Evolutionary conservation across 2,329 filamentous ascomycete genomes (phyloP), one percentile per base, ranked within the genome.

Genomic region (Sporothrix pseudoabietina): DNA sequence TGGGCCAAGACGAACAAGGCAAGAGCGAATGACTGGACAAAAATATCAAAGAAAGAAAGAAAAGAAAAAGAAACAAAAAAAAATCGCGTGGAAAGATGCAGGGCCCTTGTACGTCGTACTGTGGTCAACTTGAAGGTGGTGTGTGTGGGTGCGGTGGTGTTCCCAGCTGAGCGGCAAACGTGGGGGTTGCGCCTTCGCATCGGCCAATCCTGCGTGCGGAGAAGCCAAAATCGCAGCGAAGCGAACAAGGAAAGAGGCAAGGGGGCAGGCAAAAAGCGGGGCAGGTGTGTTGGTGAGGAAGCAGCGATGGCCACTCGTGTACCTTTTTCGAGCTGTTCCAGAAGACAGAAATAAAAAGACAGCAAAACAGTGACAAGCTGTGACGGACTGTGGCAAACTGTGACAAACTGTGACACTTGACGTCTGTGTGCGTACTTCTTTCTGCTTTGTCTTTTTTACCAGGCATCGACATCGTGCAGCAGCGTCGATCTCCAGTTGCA

Each of bases 141-240:
- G 52, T 71, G 19, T 57, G 22, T 41, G 39, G 19, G 26, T 66
- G 52, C 14, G 19, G 26, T 66, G 52, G 30, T 70, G 72, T 73
- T 73, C 57, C 72, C 72, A 73, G 66, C 72, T 65, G 57, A 41
- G 66, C 44, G 71, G 72, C 72, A 70, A 65, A 69, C 72, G 72
- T 73, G 72, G 72, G 72, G 72, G 66, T 70, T 41, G 22, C 69
- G 12, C 47, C 19, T 52, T 26, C 9, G 12, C 8, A 19, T 30
- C 66, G 44, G 52, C 55, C 71, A 69, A 70, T 69, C 54, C 59
- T 52, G 52, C 47, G 63, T 69, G 63, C 52, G 71, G 63, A 69
- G 71, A 71, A 71, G 57, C 8, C 41, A 44, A 41, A 65, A 47
- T 9, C 19, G 26, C 35, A 49, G 69, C 39, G 44, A 49, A 14